phyloP scores from a whole-genome alignment of 208 protist species.

The Leptomonas pyrrhocoris region DNA sequence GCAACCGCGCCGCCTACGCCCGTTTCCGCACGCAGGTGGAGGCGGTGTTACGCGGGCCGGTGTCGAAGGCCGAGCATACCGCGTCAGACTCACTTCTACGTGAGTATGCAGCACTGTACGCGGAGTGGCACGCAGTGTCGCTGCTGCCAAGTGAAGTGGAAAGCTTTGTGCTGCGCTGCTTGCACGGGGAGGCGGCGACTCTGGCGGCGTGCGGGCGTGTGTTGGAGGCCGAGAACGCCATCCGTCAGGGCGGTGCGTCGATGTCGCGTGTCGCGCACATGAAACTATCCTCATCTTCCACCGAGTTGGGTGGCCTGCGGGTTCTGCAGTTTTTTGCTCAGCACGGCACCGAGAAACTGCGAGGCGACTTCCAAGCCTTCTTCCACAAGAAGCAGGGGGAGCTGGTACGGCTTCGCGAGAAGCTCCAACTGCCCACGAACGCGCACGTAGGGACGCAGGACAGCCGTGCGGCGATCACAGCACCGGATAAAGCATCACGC shows the following conservation, averaged over 20 bases:
- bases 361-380: constrained; percentile 77
- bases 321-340: constrained; percentile 26
- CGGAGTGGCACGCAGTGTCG: constrained; percentile 47
- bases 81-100: constrained; percentile 14
- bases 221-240: constrained; percentile 13
- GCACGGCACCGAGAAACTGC: constrained; percentile 68
- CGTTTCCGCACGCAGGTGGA: constrained; percentile 32
- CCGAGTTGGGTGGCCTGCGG: constrained; percentile 3
- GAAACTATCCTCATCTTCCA: not conserved
- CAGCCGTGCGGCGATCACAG: not conserved
- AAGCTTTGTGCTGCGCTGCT: constrained; percentile 41
- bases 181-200: constrained; percentile 41
- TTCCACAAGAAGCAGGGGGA: constrained; percentile 65
- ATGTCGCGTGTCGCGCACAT: too few species aligned
- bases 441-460: not conserved
- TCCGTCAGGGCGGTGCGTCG: not conserved
- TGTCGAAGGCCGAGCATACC: not conserved
- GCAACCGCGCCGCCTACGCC: constrained; percentile 60
- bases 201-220: constrained; percentile 35
- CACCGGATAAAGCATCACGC: not conserved
- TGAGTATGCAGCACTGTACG: constrained; percentile 9
- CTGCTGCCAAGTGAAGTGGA: constrained; percentile 61
- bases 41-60: not conserved
- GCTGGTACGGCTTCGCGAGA: constrained; percentile 53
- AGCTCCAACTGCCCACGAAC: constrained; percentile 52